These are phyloP conservation scores for Amylostereum chailletii DNA, from an alignment of 1,284 basidiomycete genomes.

Conservation along the genomic window DNA sequence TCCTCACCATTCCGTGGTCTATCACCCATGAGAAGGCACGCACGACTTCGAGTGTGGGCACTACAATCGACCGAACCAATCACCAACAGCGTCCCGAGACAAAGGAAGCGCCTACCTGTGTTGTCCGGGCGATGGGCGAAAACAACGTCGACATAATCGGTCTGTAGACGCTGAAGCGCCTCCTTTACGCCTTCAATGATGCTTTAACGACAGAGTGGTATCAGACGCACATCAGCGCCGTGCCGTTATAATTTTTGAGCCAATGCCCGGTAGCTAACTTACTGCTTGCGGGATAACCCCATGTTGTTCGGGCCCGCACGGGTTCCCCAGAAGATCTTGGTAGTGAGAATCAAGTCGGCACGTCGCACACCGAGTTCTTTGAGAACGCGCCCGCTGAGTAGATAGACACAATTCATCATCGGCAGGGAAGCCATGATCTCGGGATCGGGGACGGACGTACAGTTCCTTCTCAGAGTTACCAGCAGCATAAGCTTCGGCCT, in stretches of 20 bases:
- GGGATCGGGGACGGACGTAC: conserved; percentile 23
- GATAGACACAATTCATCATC: no score
- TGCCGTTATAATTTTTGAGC: no score
- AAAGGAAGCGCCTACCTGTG: conserved; percentile 33
- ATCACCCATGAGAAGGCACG: conserved; percentile 37
- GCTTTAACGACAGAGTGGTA: no score
- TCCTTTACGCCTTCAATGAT: conserved; percentile 76
- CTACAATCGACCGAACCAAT: no score
- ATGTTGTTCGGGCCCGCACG: conserved; percentile 50
- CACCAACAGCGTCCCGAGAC: not conserved
- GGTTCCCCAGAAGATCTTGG: conserved; percentile 55
- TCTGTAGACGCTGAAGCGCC: conserved; percentile 58
- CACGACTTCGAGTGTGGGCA: conserved; percentile 38
- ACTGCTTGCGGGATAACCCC: conserved; percentile 72
- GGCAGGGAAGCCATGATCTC: no score
- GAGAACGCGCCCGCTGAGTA: conserved; percentile 63
- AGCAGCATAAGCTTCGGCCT: conserved; percentile 59
- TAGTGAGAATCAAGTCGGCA: conserved; percentile 67
- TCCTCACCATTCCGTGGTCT: conserved; percentile 29
- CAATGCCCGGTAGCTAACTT: no score
- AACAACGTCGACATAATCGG: conserved; percentile 74
- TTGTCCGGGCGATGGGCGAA: conserved; percentile 56
- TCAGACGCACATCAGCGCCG: no score
- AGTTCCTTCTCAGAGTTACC: conserved; percentile 68
- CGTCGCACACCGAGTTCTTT: conserved; percentile 66